Evolutionary conservation across 495 filamentous ascomycete genomes (phyloP), one percentile per base, ranked within the genome.

Genomic region (Barbatosphaeria neglecta): DNA sequence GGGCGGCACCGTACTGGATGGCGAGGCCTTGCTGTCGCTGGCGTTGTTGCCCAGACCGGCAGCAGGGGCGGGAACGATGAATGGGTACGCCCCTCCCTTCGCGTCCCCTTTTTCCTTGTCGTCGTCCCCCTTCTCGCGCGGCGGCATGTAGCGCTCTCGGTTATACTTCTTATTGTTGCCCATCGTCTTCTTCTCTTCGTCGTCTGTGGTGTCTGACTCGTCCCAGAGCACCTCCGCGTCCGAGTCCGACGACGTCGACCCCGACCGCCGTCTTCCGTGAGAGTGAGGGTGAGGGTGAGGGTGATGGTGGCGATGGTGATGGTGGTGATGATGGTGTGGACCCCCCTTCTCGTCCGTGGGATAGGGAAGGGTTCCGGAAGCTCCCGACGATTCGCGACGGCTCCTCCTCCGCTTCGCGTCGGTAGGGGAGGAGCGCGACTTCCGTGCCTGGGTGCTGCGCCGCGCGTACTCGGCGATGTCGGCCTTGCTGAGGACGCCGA

Each of bases 401-500:
- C n/a, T n/a, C n/a, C n/a, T n/a, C n/a, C n/a, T n/a, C n/a, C n/a
- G n/a, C n/a, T 42, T 45, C 19, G 43, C 47, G 18, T 45, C 28
- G 8, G 17, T 28, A 13, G 47, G 37, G 6, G 48, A 42, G 15
- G 43, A 41, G 24, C 63, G 57, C 7, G 59, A 62, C 52, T 56
- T 71, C 58, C 83, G 70, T 20, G 81, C 68, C 46, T 77, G 70
- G 5, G 67, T 58, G 20, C 79, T 83, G 43, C 66, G 62, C 33
- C 67, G 63, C 0, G 81, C 78, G 39, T 75, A 73, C 31, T 76
- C 72, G 45, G 75, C 65, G 46, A 87, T 78, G 25, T 86, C 69
- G 31, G 80, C 72, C 16, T 67, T 69, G 0, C 70, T 69, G 37
- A 86, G 58, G 22, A 78, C 73, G 9, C 83, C 75, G 11, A 87